These are phyloP conservation scores for Sextonia rubra DNA, from an alignment of 164 flowering plant species.

Conservation along the genomic window DNA sequence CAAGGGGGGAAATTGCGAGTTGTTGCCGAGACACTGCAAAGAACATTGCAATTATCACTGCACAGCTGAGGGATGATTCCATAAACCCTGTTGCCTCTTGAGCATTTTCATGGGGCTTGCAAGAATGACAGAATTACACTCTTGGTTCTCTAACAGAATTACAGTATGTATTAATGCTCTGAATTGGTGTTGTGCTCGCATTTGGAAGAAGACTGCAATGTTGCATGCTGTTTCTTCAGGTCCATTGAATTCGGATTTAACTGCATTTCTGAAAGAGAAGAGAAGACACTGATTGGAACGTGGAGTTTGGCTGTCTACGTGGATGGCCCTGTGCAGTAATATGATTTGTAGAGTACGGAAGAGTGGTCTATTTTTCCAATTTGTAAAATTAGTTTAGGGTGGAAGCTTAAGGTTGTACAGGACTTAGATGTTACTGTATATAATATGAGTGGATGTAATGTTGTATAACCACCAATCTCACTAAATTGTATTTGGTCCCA, in stretches of 20 bases:
- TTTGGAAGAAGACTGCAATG: background rate
- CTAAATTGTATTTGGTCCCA: no score
- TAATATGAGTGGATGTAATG: background rate
- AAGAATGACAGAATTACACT: background rate
- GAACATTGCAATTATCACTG: constrained; percentile 53
- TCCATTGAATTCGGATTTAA: background rate
- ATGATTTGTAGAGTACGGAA: background rate
- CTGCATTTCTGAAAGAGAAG: background rate
- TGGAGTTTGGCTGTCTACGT: background rate
- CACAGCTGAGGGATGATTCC: constrained; percentile 62
- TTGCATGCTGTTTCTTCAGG: background rate
- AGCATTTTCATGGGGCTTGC: background rate
- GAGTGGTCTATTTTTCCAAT: background rate
- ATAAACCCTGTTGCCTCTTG: constrained; percentile 40
- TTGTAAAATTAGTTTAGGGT: background rate
- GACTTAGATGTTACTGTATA: background rate
- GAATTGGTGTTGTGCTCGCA: background rate
- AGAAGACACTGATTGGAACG: background rate
- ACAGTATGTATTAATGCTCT: background rate
- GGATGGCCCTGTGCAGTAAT: background rate
- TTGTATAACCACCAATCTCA: no score
- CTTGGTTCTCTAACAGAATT: background rate
- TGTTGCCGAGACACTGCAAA: constrained; percentile 81
- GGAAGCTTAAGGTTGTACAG: background rate
- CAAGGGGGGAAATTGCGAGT: constrained; percentile 86